Evolutionary conservation across 805 yeast species (phyloP).

Genomic region (Diddensiella santjacobensis): DNA sequence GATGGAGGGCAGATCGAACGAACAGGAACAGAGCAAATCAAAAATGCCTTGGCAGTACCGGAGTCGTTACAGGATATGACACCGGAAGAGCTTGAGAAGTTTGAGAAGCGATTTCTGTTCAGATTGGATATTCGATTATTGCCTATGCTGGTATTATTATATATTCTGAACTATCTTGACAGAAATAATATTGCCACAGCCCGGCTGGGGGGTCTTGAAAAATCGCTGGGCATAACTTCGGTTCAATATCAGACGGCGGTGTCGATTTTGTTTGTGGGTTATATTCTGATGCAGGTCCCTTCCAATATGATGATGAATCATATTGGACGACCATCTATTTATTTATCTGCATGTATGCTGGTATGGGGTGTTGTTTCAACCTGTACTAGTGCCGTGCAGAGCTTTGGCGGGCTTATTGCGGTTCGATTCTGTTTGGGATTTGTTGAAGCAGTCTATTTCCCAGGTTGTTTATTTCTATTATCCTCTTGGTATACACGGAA

Average conservation of each 20-base stretch:
- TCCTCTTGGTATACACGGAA: slow-evolving; percentile 37
- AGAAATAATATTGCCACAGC: slow-evolving; percentile 48
- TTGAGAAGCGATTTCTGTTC: slow-evolving; percentile 14
- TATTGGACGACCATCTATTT: slow-evolving; percentile 17
- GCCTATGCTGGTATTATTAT: slow-evolving; percentile 23
- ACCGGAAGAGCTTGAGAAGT: neutral
- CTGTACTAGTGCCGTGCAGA: slow-evolving; percentile 27
- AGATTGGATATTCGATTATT: slow-evolving; percentile 24
- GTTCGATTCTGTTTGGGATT: slow-evolving; percentile 36
- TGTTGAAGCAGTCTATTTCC: slow-evolving; percentile 39
- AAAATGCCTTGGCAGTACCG: too few species aligned
- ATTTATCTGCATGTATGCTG: slow-evolving; percentile 17
- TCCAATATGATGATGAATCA: slow-evolving; percentile 23
- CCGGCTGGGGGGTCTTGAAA: slow-evolving; percentile 41
- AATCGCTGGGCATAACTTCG: slow-evolving; percentile 39
- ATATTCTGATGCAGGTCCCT: slow-evolving; percentile 21
- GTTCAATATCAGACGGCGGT: slow-evolving; percentile 41
- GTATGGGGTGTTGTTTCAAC: slow-evolving; percentile 36
- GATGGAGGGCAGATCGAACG: too few species aligned
- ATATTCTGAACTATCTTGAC: slow-evolving; percentile 38
- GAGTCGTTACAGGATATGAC: neutral
- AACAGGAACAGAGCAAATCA: too few species aligned
- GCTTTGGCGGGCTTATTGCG: slow-evolving; percentile 39
- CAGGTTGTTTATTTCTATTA: slow-evolving; percentile 36
- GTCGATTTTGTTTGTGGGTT: slow-evolving; percentile 38